Base-by-base conservation (phyloP, 176 grass and related monocot species). In the Hordeum marinum region DNA sequence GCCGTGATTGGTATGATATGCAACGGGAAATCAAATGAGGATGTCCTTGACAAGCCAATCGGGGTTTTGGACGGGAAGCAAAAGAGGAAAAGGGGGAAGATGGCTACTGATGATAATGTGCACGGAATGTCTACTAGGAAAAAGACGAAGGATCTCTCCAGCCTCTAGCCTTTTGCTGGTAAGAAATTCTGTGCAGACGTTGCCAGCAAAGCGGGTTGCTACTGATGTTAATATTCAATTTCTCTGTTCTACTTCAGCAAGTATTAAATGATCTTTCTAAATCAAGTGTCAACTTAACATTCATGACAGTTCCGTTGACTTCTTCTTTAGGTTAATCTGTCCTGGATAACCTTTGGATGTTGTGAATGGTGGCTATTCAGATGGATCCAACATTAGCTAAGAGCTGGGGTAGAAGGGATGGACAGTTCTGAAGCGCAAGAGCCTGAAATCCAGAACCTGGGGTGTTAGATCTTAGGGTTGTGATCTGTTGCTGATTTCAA, bases 61-160 rank as follows among this genome's bases (percentile, higher is more conserved):
- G 8, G 72, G 25, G 25, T 45, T 15, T 75, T 6, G 72, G 43
- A 75, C 13, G 32, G 72, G 72, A 75, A 48, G 72, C 43, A 31
- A 50, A 50, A 75, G 42, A 75, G 72, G 72, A 75, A 75, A 29
- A 46, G 5, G 9, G 25, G 72, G 43, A 20, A 75, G 25, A 75
- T 15, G 4, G 8, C 25, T 50, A 52, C 14, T 52, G 29, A 9
- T 52, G 43, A 8, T 31, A 15, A 26, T 29, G 25, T 26, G 72
- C 72, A 75, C 4, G 25, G 42, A 75, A 75, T 75, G 72, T 75
- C 43, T 75, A 75, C 72, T 52, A 75, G 72, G 43, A 75, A 75
- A 7, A 75, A 75, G 43, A 24, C n/a, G 2, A 75, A 75, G 43
- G 43, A 75, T 52, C 72, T 75, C 43, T 31, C 43, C 24, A 52